phyloP scores from a whole-genome alignment of 2,329 filamentous ascomycete species.

The Fusarium dimerum region DNA sequence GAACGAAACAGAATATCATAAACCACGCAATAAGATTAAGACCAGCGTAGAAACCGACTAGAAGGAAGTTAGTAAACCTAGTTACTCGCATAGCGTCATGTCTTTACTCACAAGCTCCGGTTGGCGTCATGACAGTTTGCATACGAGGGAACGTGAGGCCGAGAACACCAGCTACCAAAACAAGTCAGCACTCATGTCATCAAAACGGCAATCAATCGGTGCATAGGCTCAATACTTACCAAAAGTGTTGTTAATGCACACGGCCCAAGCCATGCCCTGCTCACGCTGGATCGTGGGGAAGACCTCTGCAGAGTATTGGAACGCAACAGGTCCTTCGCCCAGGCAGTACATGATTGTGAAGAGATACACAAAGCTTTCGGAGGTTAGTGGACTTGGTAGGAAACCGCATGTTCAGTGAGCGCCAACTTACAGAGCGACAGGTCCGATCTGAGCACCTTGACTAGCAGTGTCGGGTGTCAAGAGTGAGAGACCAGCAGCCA shows the following conservation, averaged over 20 bases:
- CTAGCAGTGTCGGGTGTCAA: conserved; percentile 24
- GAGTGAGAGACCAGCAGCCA: conserved; percentile 35
- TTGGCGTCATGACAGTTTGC: conserved; percentile 24
- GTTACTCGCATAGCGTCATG: rapidly evolving
- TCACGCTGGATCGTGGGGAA: conserved; percentile 68
- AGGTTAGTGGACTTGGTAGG: too few species aligned
- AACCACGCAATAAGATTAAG: conserved; percentile 45
- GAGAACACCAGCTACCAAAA: conserved; percentile 45
- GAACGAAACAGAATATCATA: conserved; percentile 49
- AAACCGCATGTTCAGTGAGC: too few species aligned
- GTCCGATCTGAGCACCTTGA: conserved; percentile 28
- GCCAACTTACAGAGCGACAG: conserved; percentile 24
- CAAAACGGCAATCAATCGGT: too few species aligned
- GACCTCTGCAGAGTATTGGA: conserved; percentile 65
- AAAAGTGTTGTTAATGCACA: conserved; percentile 37
- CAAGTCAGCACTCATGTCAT: too few species aligned
- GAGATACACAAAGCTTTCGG: too few species aligned
- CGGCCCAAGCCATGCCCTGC: conserved; percentile 66
- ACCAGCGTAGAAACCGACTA: conserved; percentile 43
- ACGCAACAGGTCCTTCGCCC: conserved; percentile 65
- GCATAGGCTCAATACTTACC: too few species aligned
- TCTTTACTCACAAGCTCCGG: conserved; percentile 27
- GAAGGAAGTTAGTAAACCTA: conserved; percentile 17
- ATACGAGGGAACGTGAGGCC: conserved; percentile 56
- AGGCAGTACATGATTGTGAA: not conserved